Conservation (phyloP, 2,329 filamentous ascomycete species). For the Scorias spongiosa region DNA sequence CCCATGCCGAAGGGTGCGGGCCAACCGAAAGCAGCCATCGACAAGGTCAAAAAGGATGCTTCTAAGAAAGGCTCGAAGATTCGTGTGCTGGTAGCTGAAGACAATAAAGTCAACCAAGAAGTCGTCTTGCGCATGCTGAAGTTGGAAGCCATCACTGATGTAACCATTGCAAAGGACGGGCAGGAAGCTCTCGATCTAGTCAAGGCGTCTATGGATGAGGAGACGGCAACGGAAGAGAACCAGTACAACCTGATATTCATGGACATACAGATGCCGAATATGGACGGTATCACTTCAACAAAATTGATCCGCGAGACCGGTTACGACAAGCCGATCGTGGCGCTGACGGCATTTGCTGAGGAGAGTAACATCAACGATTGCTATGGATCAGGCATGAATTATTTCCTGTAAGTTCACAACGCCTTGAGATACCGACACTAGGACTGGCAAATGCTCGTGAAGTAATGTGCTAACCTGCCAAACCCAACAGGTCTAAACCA, state of each 20-base stretch:
- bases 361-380: conserved; percentile 54
- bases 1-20: conserved; percentile 39
- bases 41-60: conserved; percentile 48
- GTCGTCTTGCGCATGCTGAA: conserved; percentile 51
- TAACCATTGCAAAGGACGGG: conserved; percentile 52
- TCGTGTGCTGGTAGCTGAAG: conserved; percentile 74
- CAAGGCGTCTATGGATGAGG: conserved; percentile 54
- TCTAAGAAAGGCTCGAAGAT: conserved; percentile 43
- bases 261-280: conserved; percentile 87
- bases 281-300: conserved; percentile 79
- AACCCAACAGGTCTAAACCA: conserved; percentile 30
- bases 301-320: conserved; percentile 73
- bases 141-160: conserved; percentile 68
- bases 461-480: background rate
- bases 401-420: conserved; percentile 45
- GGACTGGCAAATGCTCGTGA: background rate
- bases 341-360: conserved; percentile 77
- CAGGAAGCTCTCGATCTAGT: conserved; percentile 77
- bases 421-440: background rate
- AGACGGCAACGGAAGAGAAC: background rate
- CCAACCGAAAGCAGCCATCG: conserved; percentile 46
- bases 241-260: conserved; percentile 81
- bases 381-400: conserved; percentile 82
- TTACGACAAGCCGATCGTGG: conserved; percentile 77
- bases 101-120: conserved; percentile 51